Conservation (phyloP, 306 rosid species). For the Dalbergia cochinchinensis region DNA sequence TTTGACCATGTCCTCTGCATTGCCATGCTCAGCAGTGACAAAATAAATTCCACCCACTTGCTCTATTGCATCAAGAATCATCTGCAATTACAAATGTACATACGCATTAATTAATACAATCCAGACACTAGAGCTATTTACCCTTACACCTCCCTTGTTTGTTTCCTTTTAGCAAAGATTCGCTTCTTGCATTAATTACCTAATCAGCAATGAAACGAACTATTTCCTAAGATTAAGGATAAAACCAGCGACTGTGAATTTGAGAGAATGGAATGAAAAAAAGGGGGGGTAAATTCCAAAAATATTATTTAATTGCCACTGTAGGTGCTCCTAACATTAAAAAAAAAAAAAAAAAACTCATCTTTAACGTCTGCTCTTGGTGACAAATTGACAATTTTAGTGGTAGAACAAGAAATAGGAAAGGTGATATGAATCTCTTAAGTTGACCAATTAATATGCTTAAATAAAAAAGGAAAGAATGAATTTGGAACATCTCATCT, state of each 20-base stretch:
- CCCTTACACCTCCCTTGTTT: background rate
- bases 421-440: background rate
- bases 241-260: background rate
- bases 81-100: slow-evolving; percentile 60
- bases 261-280: no score
- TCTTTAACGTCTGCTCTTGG: background rate
- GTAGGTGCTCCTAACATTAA: background rate
- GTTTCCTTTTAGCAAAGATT: background rate
- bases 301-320: no score
- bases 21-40: slow-evolving; percentile 98
- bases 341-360: background rate
- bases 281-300: no score
- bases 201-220: slow-evolving; percentile 3
- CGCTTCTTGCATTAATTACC: background rate
- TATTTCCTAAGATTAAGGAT: background rate
- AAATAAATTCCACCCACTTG: slow-evolving; percentile 97
- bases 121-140: slow-evolving; percentile 1
- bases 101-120: slow-evolving; percentile 2
- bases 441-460: slow-evolving; percentile 9
- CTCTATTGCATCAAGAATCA: slow-evolving; percentile 85
- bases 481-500: background rate
- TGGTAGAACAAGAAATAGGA: background rate
- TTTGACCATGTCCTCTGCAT: slow-evolving; percentile 99
- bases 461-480: background rate
- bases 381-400: background rate